Conservation (phyloP, 441 rosid genomes). For the Pelargonium exstipulatum region DNA sequence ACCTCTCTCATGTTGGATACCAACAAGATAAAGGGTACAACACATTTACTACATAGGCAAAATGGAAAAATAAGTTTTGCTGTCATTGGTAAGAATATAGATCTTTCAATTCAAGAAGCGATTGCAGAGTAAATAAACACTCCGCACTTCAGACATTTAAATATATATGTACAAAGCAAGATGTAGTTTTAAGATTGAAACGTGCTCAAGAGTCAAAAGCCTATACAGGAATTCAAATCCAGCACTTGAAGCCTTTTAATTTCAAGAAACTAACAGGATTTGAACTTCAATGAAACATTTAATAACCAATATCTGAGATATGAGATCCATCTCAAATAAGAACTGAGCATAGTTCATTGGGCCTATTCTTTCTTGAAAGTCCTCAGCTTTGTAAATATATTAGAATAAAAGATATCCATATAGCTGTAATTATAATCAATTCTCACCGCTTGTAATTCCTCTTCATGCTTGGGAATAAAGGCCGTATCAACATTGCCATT, state of each 20-base stretch:
- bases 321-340: background rate
- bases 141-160: no score
- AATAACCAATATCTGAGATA: background rate
- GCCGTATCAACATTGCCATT: slow-evolving; percentile 93
- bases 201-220: background rate
- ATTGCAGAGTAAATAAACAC: no score
- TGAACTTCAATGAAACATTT: no score
- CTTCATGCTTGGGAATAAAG: slow-evolving; percentile 88
- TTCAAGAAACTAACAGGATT: background rate
- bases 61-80: no score
- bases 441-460: slow-evolving; percentile 71
- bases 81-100: no score
- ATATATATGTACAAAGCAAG: no score
- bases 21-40: no score
- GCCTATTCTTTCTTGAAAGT: background rate
- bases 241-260: background rate
- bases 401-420: background rate
- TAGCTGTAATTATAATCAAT: slow-evolving; percentile 1
- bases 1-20: no score
- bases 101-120: no score
- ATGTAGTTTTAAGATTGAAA: background rate
- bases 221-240: background rate
- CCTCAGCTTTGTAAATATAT: background rate
- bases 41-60: no score
- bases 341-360: background rate